phyloP scores from a whole-genome alignment of 306 rosid genomes.

The Citrullus colocynthis region DNA sequence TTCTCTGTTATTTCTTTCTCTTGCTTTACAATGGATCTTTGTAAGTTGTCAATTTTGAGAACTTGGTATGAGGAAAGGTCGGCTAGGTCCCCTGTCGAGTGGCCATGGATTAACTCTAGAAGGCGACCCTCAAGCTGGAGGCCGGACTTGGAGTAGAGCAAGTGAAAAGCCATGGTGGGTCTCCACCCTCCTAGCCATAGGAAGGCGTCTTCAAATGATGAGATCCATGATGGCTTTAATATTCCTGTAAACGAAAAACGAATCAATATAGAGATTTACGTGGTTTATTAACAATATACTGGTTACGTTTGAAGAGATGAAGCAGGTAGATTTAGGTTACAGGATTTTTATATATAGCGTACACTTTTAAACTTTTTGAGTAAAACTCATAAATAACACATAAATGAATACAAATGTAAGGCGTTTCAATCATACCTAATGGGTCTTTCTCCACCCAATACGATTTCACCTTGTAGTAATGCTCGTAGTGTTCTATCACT shows the following conservation, averaged over 20 bases:
- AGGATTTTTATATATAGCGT: too few species aligned
- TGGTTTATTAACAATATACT: too few species aligned
- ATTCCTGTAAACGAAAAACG: neutral
- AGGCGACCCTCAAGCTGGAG: slow-evolving; percentile 31
- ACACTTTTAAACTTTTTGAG: too few species aligned
- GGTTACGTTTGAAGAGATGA: too few species aligned
- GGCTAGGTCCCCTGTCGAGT: slow-evolving; percentile 25
- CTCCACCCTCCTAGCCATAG: slow-evolving; percentile 80
- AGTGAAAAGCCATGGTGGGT: slow-evolving; percentile 51
- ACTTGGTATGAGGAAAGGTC: slow-evolving; percentile 35
- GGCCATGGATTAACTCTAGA: slow-evolving; percentile 19
- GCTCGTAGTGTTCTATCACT: slow-evolving; percentile 22
- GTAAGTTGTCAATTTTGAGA: slow-evolving; percentile 27
- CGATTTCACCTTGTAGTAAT: slow-evolving; percentile 32
- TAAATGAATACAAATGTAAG: too few species aligned
- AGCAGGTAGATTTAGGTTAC: too few species aligned
- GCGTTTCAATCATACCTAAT: too few species aligned
- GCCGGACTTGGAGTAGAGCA: slow-evolving; percentile 48
- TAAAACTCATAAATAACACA: too few species aligned
- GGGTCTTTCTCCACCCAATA: slow-evolving; percentile 23
- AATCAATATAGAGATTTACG: too few species aligned
- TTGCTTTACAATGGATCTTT: slow-evolving; percentile 24
- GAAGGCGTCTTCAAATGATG: slow-evolving; percentile 48
- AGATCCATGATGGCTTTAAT: slow-evolving; percentile 37
- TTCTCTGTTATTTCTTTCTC: slow-evolving; percentile 39